Evolutionary conservation across 768 basidiomycete species (phyloP).

Genomic region (Suillus clintonianus): DNA sequence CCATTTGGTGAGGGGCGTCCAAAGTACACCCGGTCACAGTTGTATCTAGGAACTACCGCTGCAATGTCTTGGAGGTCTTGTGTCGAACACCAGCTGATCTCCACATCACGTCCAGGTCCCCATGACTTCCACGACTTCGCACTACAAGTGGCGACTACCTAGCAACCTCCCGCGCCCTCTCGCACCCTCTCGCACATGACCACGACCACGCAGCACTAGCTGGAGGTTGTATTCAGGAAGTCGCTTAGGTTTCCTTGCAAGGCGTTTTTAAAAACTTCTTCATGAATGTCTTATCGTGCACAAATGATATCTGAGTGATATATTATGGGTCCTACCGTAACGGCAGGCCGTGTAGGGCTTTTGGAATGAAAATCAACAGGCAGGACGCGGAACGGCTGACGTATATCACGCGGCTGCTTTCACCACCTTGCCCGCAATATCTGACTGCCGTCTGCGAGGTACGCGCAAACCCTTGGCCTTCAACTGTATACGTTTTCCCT

Average conservation of each 20-base stretch:
- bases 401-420: slow-evolving; percentile 12
- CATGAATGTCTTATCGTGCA: not conserved
- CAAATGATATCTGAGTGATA: not conserved
- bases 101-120: not conserved
- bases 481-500: slow-evolving; percentile 73
- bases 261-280: too few relatives aligned
- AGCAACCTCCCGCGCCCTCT: not conserved
- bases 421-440: slow-evolving; percentile 21
- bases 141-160: not conserved
- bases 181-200: not conserved
- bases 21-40: not conserved
- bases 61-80: not conserved
- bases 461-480: slow-evolving; percentile 75
- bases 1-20: not conserved
- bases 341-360: not conserved
- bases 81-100: not conserved
- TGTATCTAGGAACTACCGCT: not conserved
- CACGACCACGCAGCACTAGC: not conserved
- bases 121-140: not conserved
- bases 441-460: slow-evolving; percentile 49
- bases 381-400: not conserved
- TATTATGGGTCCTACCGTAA: not conserved
- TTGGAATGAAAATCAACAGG: not conserved
- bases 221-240: not conserved
- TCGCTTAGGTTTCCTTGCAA: not conserved